A percentile compares a stretch with the other conserved stretches of the same genome.
Evolutionary conservation across 345 rosid genomes (phyloP).

Genomic region (Corymbia maculata): DNA sequence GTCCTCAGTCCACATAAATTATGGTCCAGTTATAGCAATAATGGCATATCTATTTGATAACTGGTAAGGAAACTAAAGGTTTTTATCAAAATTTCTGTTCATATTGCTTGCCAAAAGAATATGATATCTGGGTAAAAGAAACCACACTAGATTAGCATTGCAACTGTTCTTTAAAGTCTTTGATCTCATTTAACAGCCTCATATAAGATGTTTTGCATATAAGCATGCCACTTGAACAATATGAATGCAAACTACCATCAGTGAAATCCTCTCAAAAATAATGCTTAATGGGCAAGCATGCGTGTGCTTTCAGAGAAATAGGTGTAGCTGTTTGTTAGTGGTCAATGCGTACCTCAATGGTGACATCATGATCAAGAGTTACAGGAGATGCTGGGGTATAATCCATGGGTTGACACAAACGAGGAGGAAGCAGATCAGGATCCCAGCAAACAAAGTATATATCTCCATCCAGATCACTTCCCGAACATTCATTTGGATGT

Average conservation of each 20-base stretch:
- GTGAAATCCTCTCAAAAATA: neutral
- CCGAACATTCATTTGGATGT: conserved; percentile 77
- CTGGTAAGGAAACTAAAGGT: neutral
- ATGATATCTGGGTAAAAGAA: neutral
- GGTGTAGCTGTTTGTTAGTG: neutral
- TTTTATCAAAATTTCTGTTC: neutral
- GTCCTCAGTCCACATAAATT: neutral
- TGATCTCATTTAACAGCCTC: neutral
- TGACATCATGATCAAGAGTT: conserved; percentile 51
- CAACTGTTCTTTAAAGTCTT: neutral
- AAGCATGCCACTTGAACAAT: neutral
- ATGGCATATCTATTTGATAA: neutral
- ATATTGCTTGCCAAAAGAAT: neutral
- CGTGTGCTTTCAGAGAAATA: neutral
- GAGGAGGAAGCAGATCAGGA: conserved; percentile 35
- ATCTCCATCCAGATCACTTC: conserved; percentile 85
- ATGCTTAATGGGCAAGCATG: neutral
- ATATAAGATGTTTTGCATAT: neutral
- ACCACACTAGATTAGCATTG: neutral
- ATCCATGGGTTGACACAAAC: conserved; percentile 48
- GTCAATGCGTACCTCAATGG: conserved; percentile 38
- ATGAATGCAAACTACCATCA: neutral
- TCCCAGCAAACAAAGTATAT: conserved; percentile 84
- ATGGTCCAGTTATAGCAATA: neutral
- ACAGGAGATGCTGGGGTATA: conserved; percentile 47